Base-by-base conservation (phyloP, 257 asterid species). In the Solanum arcanum region DNA sequence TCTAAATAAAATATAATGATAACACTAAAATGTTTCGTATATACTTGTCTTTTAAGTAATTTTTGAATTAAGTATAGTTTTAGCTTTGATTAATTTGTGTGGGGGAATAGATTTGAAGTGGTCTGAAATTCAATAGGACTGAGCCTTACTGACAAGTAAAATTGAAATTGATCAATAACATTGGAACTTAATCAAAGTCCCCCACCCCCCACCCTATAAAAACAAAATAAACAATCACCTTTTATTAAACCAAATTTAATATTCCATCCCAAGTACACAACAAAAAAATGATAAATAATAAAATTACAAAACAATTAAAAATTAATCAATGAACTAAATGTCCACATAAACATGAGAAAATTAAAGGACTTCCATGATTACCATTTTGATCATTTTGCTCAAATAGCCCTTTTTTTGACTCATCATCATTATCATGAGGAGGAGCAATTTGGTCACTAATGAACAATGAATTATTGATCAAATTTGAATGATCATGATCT, bases 301-400 rank as follows among this genome's bases (percentile, higher is more conserved):
- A 46, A 47, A 80, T 9, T 80, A 27, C 84, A 80, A 68, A 80
- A 47, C 68, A 47, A 80, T 29, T 47, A 64, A 47, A 31, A 47
- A 47, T 18, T 6, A 86, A 70, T 89, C 83, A 91, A 42, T 90
- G 93, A 46, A 92, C 41, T 84, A 90, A 86, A 86, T 89, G 89
- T 83, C 94, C 96, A 88, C 97, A 94, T 41, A 95, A 91, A 74
- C 98, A 92, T 3, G 94, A 92, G 44, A 91, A 89, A 64, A 94
- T 89, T 46, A 91, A 56, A 3, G 94, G 91, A 74, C 93, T 89
- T 83, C 90, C 96, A 72, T 89, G 90, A 72, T 90, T 90, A 16
- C 23, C 91, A 77, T 44, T 20, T 78, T 47, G 27, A 16, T 3
- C 91, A 46, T 27, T 12, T 80, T 47, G 42, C 21, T 92, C 70